phyloP scores from a whole-genome alignment of 2,329 filamentous ascomycete genomes.

The Diaporthe australafricana region DNA sequence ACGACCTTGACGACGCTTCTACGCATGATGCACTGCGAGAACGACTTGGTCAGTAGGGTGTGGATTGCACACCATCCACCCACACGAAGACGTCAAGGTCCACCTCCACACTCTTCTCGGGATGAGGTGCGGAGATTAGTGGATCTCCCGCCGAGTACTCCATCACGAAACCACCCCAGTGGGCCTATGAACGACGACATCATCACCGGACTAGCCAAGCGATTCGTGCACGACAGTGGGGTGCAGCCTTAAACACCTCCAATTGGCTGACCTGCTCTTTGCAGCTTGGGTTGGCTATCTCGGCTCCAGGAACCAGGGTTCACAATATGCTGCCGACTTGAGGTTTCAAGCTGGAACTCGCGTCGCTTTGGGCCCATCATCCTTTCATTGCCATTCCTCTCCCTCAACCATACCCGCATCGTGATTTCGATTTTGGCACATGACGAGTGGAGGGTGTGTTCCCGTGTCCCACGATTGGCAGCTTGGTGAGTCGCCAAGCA shows the following conservation, averaged over 20 bases:
- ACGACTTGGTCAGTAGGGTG: slow-evolving; percentile 25
- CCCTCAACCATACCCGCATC: slow-evolving; percentile 11
- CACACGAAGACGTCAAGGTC: slow-evolving; percentile 15
- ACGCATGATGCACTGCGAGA: slow-evolving; percentile 16
- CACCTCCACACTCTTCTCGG: slow-evolving; percentile 30
- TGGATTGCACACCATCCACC: slow-evolving; percentile 25
- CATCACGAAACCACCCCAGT: slow-evolving; percentile 28
- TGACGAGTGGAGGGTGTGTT: slow-evolving; percentile 4
- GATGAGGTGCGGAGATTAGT: slow-evolving; percentile 31
- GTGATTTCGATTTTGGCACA: neutral
- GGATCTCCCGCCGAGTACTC: slow-evolving; percentile 23
- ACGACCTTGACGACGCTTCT: slow-evolving; percentile 18
- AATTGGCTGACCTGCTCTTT: slow-evolving; percentile 6
- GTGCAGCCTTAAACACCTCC: slow-evolving; percentile 6
- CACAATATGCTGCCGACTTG: slow-evolving; percentile 21
- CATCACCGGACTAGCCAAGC: slow-evolving; percentile 17
- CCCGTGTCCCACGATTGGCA: slow-evolving; percentile 15
- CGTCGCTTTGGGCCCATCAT: slow-evolving; percentile 3
- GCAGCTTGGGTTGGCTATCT: slow-evolving; percentile 18
- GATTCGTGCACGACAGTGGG: slow-evolving; percentile 31
- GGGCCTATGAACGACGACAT: slow-evolving; percentile 29
- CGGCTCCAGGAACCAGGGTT: slow-evolving; percentile 29
- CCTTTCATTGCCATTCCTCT: slow-evolving; percentile 15
- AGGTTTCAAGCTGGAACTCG: slow-evolving; percentile 34
- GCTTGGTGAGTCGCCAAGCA: slow-evolving; percentile 24